These are phyloP conservation scores for Beauveria caledonica DNA, from an alignment of 2,329 filamentous ascomycete genomes.

Conservation along the genomic window DNA sequence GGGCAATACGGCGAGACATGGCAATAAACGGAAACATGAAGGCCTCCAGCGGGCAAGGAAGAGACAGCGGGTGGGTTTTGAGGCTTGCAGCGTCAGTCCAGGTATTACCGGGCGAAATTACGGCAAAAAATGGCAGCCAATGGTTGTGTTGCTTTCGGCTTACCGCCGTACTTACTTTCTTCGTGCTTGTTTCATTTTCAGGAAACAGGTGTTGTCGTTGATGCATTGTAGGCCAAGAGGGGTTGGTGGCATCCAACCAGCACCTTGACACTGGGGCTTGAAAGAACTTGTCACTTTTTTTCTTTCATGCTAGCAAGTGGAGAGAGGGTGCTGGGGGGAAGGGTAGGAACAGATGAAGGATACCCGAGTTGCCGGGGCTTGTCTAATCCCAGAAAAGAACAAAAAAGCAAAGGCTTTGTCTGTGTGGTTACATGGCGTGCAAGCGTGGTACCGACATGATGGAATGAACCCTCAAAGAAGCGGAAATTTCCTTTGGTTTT, in stretches of 20 bases:
- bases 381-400: background rate
- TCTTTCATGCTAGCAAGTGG: background rate
- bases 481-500: background rate
- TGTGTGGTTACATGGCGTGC: background rate
- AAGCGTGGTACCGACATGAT: background rate
- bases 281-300: slow-evolving; percentile 2
- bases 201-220: background rate
- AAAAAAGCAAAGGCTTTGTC: background rate
- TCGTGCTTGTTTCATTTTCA: background rate
- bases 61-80: background rate
- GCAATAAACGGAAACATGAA: too few relatives aligned
- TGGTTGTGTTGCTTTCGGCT: background rate
- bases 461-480: background rate
- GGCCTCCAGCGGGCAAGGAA: too few relatives aligned
- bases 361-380: background rate
- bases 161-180: too few relatives aligned
- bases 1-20: too few relatives aligned
- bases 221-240: background rate
- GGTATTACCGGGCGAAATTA: background rate
- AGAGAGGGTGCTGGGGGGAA: background rate
- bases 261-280: background rate
- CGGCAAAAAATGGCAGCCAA: background rate
- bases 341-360: slow-evolving; percentile 3
- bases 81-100: background rate
- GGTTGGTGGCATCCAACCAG: background rate